A percentile compares a stretch with the other conserved stretches of the same genome.
Conservation (phyloP, 495 filamentous ascomycete genomes). For the Trichoderma gamsii region DNA sequence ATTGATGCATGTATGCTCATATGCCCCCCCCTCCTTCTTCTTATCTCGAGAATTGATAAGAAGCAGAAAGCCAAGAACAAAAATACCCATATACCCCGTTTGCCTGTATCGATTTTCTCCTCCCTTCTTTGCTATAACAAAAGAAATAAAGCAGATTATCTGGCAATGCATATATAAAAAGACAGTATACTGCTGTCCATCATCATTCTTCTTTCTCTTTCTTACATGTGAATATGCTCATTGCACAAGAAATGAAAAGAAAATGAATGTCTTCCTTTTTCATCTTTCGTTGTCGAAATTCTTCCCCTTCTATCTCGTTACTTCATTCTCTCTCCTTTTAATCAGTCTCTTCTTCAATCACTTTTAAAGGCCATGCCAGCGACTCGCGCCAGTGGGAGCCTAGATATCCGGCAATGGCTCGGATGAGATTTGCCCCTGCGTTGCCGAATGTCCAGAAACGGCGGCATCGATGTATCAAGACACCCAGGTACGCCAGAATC, state of each 20-base stretch:
- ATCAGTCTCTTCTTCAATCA: conserved; percentile 16
- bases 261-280: too few relatives aligned
- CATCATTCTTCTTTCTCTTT: not conserved
- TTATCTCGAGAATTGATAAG: too few relatives aligned
- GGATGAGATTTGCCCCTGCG: conserved; percentile 28
- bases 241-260: not conserved
- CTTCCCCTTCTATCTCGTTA: too few relatives aligned
- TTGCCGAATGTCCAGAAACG: conserved; percentile 35
- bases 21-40: not conserved
- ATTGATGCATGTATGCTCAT: not conserved
- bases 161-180: too few relatives aligned
- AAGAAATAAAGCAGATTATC: too few relatives aligned
- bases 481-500: conserved; percentile 37
- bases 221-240: not conserved
- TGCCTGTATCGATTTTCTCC: too few relatives aligned
- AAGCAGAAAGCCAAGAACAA: too few relatives aligned
- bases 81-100: too few relatives aligned
- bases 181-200: too few relatives aligned
- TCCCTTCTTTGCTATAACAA: too few relatives aligned
- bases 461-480: conserved; percentile 29
- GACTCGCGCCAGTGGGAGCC: conserved; percentile 31
- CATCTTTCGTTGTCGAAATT: too few relatives aligned
- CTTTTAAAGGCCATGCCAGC: conserved; percentile 31
- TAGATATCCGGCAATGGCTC: conserved; percentile 29
- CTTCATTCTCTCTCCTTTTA: not conserved